These are phyloP conservation scores for Daldinia vernicosa DNA, from an alignment of 495 filamentous ascomycete genomes.

Conservation along the genomic window DNA sequence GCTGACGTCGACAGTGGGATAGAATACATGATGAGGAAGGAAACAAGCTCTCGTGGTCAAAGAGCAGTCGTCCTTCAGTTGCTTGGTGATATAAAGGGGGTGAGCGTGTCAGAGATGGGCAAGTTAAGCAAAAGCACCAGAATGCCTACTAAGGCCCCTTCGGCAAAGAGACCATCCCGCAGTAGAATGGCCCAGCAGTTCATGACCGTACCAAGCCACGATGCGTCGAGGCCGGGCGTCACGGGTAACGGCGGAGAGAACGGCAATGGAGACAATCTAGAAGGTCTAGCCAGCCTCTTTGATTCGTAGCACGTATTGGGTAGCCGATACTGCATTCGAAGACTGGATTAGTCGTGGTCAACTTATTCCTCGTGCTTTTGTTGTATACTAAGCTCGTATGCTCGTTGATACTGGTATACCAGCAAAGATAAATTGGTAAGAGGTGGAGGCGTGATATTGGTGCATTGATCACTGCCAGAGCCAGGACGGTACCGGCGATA, in stretches of 20 bases:
- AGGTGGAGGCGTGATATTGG: neutral
- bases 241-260: constrained; percentile 21
- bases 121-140: constrained; percentile 67
- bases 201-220: constrained; percentile 51
- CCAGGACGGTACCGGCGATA: constrained; percentile 2
- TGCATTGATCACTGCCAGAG: neutral
- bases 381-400: neutral
- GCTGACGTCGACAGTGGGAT: constrained; percentile 69
- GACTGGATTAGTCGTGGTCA: neutral
- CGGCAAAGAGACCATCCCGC: constrained; percentile 49
- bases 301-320: constrained; percentile 29
- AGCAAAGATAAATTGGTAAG: neutral
- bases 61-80: constrained; percentile 87
- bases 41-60: constrained; percentile 72
- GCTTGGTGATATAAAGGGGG: constrained; percentile 82
- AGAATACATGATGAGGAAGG: constrained; percentile 59
- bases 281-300: constrained; percentile 46
- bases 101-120: constrained; percentile 92
- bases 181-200: constrained; percentile 68
- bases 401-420: neutral
- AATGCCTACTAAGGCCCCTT: constrained; percentile 15
- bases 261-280: constrained; percentile 37
- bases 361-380: neutral
- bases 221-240: neutral
- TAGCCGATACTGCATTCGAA: neutral